Conservation (phyloP, 345 rosid species). For the Luvunga scandens region DNA sequence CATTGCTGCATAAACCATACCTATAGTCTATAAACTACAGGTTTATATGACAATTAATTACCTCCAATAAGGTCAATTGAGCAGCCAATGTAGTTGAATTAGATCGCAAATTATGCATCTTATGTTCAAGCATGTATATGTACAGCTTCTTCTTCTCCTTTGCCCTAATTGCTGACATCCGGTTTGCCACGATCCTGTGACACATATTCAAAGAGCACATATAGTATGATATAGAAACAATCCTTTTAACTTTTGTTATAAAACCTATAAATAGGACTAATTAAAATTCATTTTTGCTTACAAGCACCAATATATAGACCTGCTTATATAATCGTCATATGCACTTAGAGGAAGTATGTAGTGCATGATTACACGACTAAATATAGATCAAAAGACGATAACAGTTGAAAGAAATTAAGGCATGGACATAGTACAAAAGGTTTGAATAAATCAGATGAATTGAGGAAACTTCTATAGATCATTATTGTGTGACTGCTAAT, state of each 20-base stretch:
- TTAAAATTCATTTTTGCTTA: neutral
- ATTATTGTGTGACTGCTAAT: neutral
- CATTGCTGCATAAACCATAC: no score
- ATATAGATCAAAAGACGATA: neutral
- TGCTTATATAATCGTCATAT: no score
- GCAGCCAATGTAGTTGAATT: neutral
- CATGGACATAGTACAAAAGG: no score
- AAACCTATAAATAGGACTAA: neutral
- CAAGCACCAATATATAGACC: neutral
- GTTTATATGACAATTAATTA: neutral
- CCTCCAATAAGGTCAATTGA: slow-evolving; percentile 13
- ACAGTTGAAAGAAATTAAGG: neutral
- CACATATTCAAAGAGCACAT: neutral
- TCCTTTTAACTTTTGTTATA: neutral
- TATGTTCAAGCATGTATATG: slow-evolving; percentile 15
- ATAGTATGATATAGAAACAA: no score
- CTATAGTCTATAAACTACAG: neutral
- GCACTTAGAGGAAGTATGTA: neutral
- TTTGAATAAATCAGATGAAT: neutral
- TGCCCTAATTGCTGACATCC: slow-evolving; percentile 22
- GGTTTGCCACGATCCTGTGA: slow-evolving; percentile 20
- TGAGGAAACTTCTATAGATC: no score
- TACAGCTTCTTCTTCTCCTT: slow-evolving; percentile 26
- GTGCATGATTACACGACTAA: neutral
- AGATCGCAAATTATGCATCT: neutral